Conservation (phyloP, 2,329 filamentous ascomycete genomes). For the Cryphonectria carpinicola region DNA sequence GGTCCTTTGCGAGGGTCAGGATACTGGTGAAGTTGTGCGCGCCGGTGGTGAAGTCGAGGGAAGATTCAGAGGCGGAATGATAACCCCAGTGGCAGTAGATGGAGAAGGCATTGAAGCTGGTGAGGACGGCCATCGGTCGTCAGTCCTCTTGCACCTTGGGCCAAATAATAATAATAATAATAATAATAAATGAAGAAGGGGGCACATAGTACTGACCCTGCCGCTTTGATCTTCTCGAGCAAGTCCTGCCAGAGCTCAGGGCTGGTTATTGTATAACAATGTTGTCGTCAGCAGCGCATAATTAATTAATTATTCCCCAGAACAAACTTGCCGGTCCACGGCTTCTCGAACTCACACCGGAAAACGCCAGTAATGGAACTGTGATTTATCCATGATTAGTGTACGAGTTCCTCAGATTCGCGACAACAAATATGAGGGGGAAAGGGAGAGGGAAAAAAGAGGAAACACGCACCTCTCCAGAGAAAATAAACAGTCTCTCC, state of each 20-base stretch:
- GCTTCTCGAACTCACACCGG: constrained; percentile 40
- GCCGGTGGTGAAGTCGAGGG: constrained; percentile 52
- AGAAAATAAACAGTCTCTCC: constrained; percentile 47
- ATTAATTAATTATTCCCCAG: too few species aligned
- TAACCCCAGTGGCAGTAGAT: constrained; percentile 49
- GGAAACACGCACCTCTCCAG: constrained; percentile 41
- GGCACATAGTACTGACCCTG: constrained; percentile 36
- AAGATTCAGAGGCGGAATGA: constrained; percentile 41
- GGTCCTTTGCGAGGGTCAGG: constrained; percentile 55
- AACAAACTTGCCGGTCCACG: not conserved
- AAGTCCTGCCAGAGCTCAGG: constrained; percentile 47
- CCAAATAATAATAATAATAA: too few species aligned
- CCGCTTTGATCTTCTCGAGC: constrained; percentile 47
- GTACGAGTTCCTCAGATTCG: too few species aligned
- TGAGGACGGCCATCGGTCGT: not conserved
- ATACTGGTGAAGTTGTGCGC: constrained; percentile 57
- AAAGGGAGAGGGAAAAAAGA: too few species aligned
- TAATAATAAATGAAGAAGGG: too few species aligned
- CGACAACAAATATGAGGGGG: too few species aligned
- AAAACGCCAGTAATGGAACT: constrained; percentile 49
- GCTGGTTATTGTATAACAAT: constrained; percentile 18
- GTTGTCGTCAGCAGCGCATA: not conserved
- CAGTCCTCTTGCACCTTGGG: not conserved
- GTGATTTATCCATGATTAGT: constrained; percentile 6
- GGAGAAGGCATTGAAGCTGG: constrained; percentile 47